Percentiles rank a stretch among this genome's conserved stretches.
phyloP scores from a whole-genome alignment of 371 early-diverging fungal species.

The Apophysomyces trapeziformis region DNA sequence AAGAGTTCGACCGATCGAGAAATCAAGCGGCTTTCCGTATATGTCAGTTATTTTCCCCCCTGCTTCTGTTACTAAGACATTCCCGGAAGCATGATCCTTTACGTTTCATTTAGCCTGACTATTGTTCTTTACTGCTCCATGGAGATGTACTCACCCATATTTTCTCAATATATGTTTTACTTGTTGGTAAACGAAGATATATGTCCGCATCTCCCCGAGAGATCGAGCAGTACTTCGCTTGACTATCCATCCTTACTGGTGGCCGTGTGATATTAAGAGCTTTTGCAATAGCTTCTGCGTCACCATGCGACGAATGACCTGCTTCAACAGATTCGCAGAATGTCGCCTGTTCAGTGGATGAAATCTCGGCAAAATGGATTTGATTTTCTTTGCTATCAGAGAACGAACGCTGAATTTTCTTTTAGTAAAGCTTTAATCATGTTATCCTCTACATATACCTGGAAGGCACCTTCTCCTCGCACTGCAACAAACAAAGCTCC shows the following conservation, averaged over 20 bases:
- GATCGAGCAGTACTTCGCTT: constrained; percentile 90
- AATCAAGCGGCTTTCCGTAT: constrained; percentile 85
- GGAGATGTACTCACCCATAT: constrained; percentile 79
- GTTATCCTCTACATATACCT: constrained; percentile 51
- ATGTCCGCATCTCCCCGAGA: constrained; percentile 91
- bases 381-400: constrained; percentile 58
- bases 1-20: constrained; percentile 85
- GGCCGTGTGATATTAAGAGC: constrained; percentile 74
- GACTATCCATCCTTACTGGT: constrained; percentile 91
- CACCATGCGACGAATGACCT: constrained; percentile 87
- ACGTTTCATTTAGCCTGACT: not conserved
- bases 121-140: constrained; percentile 7
- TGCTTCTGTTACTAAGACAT: constrained; percentile 89
- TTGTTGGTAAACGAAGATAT: constrained; percentile 86
- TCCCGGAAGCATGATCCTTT: constrained; percentile 95
- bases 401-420: constrained; percentile 62
- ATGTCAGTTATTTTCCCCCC: constrained; percentile 92
- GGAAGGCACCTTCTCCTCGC: constrained; percentile 88
- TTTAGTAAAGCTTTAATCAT: not conserved
- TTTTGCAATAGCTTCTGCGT: constrained; percentile 78
- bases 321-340: constrained; percentile 97
- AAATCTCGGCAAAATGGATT: constrained; percentile 66
- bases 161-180: constrained; percentile 87
- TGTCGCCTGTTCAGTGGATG: constrained; percentile 61
- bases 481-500: constrained; percentile 84